Evolutionary conservation across 768 basidiomycete species (phyloP).

Genomic region (Astraeus odoratus): DNA sequence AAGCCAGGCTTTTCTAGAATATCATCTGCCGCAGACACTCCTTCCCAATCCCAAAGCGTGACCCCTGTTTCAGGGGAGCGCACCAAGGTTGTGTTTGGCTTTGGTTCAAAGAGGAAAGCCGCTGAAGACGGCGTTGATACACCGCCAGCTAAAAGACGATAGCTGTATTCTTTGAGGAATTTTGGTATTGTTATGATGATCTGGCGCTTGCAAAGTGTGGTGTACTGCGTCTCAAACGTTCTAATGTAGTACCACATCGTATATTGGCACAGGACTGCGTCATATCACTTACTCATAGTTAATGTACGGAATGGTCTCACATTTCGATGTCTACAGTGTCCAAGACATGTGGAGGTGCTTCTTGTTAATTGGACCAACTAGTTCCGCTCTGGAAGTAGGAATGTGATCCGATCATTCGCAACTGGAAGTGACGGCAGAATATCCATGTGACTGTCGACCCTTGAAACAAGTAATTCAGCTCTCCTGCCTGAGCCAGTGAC

Average conservation of each 20-base stretch:
- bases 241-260: neutral
- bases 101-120: slow-evolving; percentile 77
- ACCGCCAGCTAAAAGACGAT: slow-evolving; percentile 56
- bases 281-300: too few species aligned
- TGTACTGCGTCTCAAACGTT: neutral
- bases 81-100: slow-evolving; percentile 69
- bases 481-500: too few species aligned
- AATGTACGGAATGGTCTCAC: too few species aligned
- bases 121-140: slow-evolving; percentile 59
- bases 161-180: slow-evolving; percentile 6
- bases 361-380: too few species aligned
- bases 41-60: slow-evolving; percentile 33
- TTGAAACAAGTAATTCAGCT: too few species aligned
- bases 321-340: too few species aligned
- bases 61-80: slow-evolving; percentile 61
- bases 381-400: too few species aligned
- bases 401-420: too few species aligned
- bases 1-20: slow-evolving; percentile 76
- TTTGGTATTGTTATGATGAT: neutral
- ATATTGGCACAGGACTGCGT: too few species aligned
- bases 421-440: too few species aligned
- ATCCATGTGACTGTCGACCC: too few species aligned
- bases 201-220: neutral
- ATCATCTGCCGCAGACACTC: slow-evolving; percentile 46
- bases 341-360: too few species aligned